Conservation (phyloP, 2,329 filamentous ascomycete genomes). For the Fusarium secorum region DNA sequence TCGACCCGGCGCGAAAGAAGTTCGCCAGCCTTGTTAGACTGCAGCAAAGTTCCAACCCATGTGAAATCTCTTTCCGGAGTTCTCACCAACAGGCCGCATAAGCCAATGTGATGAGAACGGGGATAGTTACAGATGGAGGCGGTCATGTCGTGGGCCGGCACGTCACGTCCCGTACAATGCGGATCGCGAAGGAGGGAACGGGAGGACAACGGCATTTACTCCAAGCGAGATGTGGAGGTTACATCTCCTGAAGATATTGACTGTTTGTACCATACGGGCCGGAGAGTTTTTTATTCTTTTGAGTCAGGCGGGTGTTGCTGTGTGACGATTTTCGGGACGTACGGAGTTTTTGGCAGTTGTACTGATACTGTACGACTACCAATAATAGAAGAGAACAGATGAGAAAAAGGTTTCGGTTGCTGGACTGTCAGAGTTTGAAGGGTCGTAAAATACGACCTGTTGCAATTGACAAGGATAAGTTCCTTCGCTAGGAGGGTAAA, state of each 20-base stretch:
- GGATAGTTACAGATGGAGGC: constrained; percentile 4
- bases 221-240: constrained; percentile 8
- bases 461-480: not conserved
- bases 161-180: constrained; percentile 1
- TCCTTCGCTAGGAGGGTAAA: not conserved
- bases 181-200: constrained; percentile 3
- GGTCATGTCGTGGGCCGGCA: constrained; percentile 7
- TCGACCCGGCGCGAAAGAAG: not conserved
- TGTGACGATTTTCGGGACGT: constrained; percentile 23
- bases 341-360: constrained; percentile 12
- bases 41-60: too few species aligned
- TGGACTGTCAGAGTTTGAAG: not conserved
- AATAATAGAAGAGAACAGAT: not conserved
- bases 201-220: constrained; percentile 25
- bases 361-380: not conserved
- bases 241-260: not conserved
- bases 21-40: not conserved
- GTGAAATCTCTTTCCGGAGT: too few species aligned
- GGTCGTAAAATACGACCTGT: not conserved
- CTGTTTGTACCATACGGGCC: not conserved
- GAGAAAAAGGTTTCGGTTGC: not conserved
- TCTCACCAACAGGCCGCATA: not conserved
- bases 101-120: not conserved
- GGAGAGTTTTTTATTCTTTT: constrained; percentile 14
- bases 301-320: constrained; percentile 10